Evolutionary conservation across 2,329 filamentous ascomycete species (phyloP).

Genomic region (Hypoxylon sp.): DNA sequence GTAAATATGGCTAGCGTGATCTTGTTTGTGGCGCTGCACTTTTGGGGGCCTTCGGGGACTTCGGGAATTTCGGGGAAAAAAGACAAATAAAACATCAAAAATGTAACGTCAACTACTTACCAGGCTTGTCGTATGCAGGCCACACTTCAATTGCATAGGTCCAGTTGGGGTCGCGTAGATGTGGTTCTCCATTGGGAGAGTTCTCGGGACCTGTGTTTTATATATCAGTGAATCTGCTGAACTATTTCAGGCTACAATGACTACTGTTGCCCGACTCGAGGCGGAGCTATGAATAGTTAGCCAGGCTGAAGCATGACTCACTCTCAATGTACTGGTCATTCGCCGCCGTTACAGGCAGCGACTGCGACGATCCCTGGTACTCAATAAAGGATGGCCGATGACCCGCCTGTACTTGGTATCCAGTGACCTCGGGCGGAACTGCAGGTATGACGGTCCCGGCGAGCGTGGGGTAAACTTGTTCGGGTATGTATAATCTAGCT

Average conservation of each 20-base stretch:
- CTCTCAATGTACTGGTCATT: constrained; percentile 6
- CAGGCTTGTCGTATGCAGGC: constrained; percentile 42
- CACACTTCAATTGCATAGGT: constrained; percentile 51
- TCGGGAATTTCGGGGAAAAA: constrained; percentile 14
- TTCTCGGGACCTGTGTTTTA: constrained; percentile 15
- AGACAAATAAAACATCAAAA: constrained; percentile 13
- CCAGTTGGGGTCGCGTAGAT: constrained; percentile 39
- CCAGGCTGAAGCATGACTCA: constrained; percentile 42
- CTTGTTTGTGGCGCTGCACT: constrained; percentile 9
- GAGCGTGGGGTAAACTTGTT: not conserved
- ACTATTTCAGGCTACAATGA: constrained; percentile 34
- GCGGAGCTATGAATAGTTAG: constrained; percentile 27
- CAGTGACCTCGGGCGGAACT: not conserved
- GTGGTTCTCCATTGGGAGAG: not conserved
- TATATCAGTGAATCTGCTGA: constrained; percentile 31
- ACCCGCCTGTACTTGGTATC: not conserved
- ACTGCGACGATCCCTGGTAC: constrained; percentile 1
- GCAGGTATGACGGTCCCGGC: not conserved
- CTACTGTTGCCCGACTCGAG: constrained; percentile 27
- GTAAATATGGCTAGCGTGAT: constrained; percentile 7
- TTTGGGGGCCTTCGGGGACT: not conserved
- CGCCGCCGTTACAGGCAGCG: not conserved
- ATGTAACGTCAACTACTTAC: constrained; percentile 32
- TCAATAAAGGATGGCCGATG: not conserved
- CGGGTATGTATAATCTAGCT: not conserved